Percentiles rank a stretch among this genome's conserved stretches.
phyloP scores from a whole-genome alignment of 768 basidiomycete species.

The Sporobolomyces phaffii region DNA sequence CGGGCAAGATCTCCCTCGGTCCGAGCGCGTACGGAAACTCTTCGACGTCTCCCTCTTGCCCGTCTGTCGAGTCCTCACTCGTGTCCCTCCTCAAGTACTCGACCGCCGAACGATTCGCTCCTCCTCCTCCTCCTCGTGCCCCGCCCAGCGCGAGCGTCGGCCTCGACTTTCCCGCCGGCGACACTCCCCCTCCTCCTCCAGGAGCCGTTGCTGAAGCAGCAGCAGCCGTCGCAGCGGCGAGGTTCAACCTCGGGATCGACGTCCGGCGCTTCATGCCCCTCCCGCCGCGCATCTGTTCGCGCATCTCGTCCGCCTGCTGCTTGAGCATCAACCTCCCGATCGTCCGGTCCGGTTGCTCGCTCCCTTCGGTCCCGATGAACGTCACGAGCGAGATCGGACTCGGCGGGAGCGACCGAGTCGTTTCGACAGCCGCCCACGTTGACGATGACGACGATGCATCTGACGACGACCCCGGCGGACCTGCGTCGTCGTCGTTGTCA shows the following conservation, averaged over 20 bases:
- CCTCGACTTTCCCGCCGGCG: neutral
- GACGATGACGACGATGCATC: neutral
- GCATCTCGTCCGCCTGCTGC: conserved; percentile 40
- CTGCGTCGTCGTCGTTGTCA: no score
- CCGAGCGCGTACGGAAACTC: conserved; percentile 66
- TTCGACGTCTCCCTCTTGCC: conserved; percentile 23
- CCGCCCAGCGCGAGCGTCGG: neutral
- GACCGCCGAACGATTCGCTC: conserved; percentile 12
- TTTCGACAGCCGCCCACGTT: neutral
- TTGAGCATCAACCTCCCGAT: conserved; percentile 38
- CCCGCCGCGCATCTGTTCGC: conserved; percentile 38
- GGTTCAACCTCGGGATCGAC: conserved; percentile 38
- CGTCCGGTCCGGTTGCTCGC: conserved; percentile 28
- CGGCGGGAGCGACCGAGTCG: conserved; percentile 40
- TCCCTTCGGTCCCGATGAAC: conserved; percentile 30
- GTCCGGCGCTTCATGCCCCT: conserved; percentile 40
- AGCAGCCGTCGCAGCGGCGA: neutral
- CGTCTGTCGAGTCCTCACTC: neutral
- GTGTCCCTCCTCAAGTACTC: conserved; percentile 22
- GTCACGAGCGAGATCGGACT: conserved; percentile 36
- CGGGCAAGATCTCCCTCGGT: conserved; percentile 75
- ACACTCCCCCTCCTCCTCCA: neutral
- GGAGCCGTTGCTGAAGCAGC: neutral
- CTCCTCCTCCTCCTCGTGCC: neutral
- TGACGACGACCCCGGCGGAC: neutral